Percentiles rank a stretch among this genome's conserved stretches.
Conservation (phyloP, 2,329 filamentous ascomycete genomes). For the Trichoderma citrinoviride region DNA sequence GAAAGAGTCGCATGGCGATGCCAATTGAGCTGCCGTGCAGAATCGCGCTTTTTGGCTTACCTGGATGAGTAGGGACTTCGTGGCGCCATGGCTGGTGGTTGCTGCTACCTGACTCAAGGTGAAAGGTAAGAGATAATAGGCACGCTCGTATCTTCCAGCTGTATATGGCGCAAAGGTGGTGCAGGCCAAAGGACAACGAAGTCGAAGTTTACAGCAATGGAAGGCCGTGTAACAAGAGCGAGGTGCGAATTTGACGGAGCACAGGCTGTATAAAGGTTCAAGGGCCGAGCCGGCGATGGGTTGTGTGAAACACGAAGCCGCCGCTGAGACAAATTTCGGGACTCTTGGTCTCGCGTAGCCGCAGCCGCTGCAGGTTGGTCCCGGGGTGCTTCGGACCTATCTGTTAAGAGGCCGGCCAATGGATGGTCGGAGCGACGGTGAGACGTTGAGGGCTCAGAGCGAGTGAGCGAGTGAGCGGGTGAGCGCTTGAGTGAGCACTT, state of each 20-base stretch:
- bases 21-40: not conserved
- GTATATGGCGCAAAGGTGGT: conserved; percentile 10
- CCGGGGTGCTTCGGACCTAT: not conserved
- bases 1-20: not conserved
- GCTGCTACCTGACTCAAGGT: too few species aligned
- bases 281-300: conserved; percentile 8
- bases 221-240: not conserved
- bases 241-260: not conserved
- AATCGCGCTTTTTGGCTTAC: conserved; percentile 22
- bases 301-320: conserved; percentile 13
- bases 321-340: conserved; percentile 8
- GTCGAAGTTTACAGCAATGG: not conserved
- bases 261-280: not conserved
- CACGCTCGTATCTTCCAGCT: too few species aligned
- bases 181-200: not conserved
- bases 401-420: not conserved
- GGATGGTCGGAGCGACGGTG: not conserved
- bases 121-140: too few species aligned
- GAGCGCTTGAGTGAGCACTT: too few species aligned
- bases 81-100: conserved; percentile 29
- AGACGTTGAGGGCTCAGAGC: not conserved
- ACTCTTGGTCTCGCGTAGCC: conserved; percentile 15
- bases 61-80: conserved; percentile 32
- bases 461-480: not conserved
- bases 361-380: conserved; percentile 7